Percentiles rank a stretch among this genome's conserved stretches.
These are phyloP conservation scores for Combretum micranthum DNA, from an alignment of 345 rosid species.

Conservation along the genomic window DNA sequence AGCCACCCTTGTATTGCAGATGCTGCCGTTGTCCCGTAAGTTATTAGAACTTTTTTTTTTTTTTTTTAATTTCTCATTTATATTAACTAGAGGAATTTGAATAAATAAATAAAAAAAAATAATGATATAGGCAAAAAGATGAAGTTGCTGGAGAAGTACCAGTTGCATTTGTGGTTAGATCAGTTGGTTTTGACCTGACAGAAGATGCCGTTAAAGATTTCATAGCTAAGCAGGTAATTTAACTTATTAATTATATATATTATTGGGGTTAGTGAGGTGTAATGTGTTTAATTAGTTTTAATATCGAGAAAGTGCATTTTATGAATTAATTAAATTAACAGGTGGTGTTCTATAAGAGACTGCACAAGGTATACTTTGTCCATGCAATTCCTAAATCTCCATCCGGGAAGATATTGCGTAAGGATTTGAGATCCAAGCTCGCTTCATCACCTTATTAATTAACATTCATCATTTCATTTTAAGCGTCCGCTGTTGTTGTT, in stretches of 20 bases:
- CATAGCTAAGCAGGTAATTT: constrained; percentile 63
- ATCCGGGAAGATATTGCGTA: constrained; percentile 80
- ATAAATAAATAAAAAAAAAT: background rate
- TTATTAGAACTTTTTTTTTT: no score
- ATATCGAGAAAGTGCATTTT: background rate
- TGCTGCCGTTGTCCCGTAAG: constrained; percentile 95
- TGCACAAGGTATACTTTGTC: constrained; percentile 69
- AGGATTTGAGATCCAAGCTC: constrained; percentile 69
- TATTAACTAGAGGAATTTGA: no score
- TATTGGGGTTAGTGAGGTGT: no score
- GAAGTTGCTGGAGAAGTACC: constrained; percentile 93
- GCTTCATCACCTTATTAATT: background rate
- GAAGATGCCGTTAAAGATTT: constrained; percentile 69
- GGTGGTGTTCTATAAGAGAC: constrained; percentile 87
- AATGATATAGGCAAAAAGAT: constrained; percentile 57
- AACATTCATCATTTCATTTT: no score
- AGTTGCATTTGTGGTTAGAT: constrained; percentile 77
- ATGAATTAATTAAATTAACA: constrained; percentile 4
- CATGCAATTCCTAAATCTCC: constrained; percentile 86
- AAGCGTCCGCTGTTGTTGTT: no score
- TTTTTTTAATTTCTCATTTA: no score
- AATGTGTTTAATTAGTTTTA: no score
- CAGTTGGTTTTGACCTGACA: constrained; percentile 44
- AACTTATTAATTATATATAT: no score
- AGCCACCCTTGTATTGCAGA: constrained; percentile 65